phyloP scores from a whole-genome alignment of 2,329 filamentous ascomycete genomes.

The Dendryphion nanum region DNA sequence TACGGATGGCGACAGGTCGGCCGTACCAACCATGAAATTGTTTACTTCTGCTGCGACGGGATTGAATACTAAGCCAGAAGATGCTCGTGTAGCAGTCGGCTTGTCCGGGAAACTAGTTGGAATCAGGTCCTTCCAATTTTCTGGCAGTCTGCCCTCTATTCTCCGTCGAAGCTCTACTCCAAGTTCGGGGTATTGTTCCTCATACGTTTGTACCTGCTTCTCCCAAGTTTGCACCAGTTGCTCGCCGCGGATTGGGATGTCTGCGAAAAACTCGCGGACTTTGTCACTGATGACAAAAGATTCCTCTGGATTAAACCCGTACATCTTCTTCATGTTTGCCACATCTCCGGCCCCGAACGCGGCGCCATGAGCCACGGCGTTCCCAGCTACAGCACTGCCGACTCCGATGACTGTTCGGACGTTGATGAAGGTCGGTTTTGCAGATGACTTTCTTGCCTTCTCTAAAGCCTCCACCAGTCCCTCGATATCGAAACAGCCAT shows the following conservation, averaged over 20 bases:
- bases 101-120: conserved; percentile 50
- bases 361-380: conserved; percentile 58
- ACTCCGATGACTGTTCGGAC: conserved; percentile 57
- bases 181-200: conserved; percentile 49
- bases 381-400: conserved; percentile 46
- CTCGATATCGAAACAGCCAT: conserved; percentile 54
- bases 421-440: conserved; percentile 60
- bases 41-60: conserved; percentile 76
- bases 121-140: conserved; percentile 52
- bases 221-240: conserved; percentile 51
- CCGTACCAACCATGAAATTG: conserved; percentile 76
- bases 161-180: conserved; percentile 50
- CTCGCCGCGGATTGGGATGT: conserved; percentile 48
- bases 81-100: conserved; percentile 52
- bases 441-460: conserved; percentile 42
- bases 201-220: conserved; percentile 45
- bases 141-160: conserved; percentile 48
- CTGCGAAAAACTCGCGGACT: conserved; percentile 54
- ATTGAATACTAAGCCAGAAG: conserved; percentile 52
- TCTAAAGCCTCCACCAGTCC: conserved; percentile 49
- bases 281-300: conserved; percentile 47
- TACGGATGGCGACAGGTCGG: conserved; percentile 55
- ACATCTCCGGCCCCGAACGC: conserved; percentile 57
- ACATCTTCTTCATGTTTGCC: conserved; percentile 52
- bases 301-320: conserved; percentile 51